phyloP scores from a whole-genome alignment of 441 rosid genomes.

The Eutrema salsugineum region DNA sequence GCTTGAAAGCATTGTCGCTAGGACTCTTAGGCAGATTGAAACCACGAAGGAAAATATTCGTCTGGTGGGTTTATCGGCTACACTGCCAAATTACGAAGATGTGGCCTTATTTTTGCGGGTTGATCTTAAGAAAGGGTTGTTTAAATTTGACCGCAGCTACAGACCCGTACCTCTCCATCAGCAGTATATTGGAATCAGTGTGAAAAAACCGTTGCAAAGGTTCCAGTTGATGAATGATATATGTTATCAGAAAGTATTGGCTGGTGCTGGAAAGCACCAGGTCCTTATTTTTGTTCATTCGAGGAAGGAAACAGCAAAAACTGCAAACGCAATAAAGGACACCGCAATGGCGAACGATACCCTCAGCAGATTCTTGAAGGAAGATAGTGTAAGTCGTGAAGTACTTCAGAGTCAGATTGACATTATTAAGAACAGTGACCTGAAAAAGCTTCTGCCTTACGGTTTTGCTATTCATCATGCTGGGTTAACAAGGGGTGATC shows the following conservation, averaged over 20 bases:
- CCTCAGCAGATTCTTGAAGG: slow-evolving; percentile 76
- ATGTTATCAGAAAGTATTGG: slow-evolving; percentile 88
- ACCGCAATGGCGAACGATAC: slow-evolving; percentile 87
- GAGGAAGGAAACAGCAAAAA: slow-evolving; percentile 96
- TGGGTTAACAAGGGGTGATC: slow-evolving; percentile 84
- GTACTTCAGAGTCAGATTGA: slow-evolving; percentile 72
- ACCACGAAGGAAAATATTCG: slow-evolving; percentile 88
- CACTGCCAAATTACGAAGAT: slow-evolving; percentile 90
- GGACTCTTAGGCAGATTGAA: slow-evolving; percentile 94
- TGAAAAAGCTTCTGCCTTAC: slow-evolving; percentile 79
- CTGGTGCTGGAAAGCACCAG: slow-evolving; percentile 91
- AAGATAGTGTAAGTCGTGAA: slow-evolving; percentile 85
- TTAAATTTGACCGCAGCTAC: slow-evolving; percentile 91
- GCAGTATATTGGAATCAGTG: slow-evolving; percentile 84
- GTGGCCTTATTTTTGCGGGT: slow-evolving; percentile 87
- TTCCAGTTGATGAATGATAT: slow-evolving; percentile 98
- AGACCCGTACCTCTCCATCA: slow-evolving; percentile 91
- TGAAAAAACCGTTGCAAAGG: slow-evolving; percentile 91
- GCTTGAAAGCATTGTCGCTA: slow-evolving; percentile 95
- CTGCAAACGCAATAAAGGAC: slow-evolving; percentile 83
- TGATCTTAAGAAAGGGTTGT: slow-evolving; percentile 62
- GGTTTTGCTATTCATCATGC: slow-evolving; percentile 99
- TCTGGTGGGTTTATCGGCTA: slow-evolving; percentile 92
- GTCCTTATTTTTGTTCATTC: slow-evolving; percentile 98
- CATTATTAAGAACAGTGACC: slow-evolving; percentile 72